These are phyloP conservation scores for Irpex lacteus DNA, from an alignment of 1,284 basidiomycete species.

Conservation along the genomic window DNA sequence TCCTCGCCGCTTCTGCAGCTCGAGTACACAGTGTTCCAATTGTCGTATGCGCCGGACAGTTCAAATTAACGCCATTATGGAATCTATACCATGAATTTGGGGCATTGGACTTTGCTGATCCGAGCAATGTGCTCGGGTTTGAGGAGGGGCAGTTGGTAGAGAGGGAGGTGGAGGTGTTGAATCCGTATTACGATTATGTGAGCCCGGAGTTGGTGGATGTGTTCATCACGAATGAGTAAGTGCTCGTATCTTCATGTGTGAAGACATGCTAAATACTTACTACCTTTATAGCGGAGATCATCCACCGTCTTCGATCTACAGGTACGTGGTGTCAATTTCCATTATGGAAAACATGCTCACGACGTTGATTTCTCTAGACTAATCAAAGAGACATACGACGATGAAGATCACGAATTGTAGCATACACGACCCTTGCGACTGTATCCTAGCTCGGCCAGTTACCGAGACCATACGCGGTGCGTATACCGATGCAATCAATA, in stretches of 20 bases:
- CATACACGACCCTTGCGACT: background rate
- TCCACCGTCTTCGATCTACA: slow-evolving; percentile 88
- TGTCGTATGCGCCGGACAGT: slow-evolving; percentile 92
- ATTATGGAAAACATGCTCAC: background rate
- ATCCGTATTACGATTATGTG: slow-evolving; percentile 95
- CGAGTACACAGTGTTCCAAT: slow-evolving; percentile 90
- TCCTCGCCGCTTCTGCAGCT: slow-evolving; percentile 88
- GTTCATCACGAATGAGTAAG: slow-evolving; percentile 96
- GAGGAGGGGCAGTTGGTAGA: slow-evolving; percentile 75
- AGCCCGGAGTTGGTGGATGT: slow-evolving; percentile 89
- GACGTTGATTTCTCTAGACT: slow-evolving; percentile 40
- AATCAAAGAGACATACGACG: slow-evolving; percentile 90
- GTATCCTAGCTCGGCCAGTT: background rate
- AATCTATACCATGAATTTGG: slow-evolving; percentile 87
- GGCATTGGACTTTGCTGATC: slow-evolving; percentile 86
- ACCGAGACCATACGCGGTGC: no score
- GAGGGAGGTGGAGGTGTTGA: slow-evolving; percentile 80
- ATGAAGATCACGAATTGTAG: slow-evolving; percentile 79
- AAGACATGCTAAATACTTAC: background rate
- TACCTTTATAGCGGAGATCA: slow-evolving; percentile 75
- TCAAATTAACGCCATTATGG: slow-evolving; percentile 95
- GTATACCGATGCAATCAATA: background rate
- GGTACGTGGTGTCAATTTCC: slow-evolving; percentile 38
- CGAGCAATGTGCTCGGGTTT: slow-evolving; percentile 80
- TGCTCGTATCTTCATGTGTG: slow-evolving; percentile 21